Conservation (phyloP, 352 stramenopile species). For the Phytopythium kandeliae region DNA sequence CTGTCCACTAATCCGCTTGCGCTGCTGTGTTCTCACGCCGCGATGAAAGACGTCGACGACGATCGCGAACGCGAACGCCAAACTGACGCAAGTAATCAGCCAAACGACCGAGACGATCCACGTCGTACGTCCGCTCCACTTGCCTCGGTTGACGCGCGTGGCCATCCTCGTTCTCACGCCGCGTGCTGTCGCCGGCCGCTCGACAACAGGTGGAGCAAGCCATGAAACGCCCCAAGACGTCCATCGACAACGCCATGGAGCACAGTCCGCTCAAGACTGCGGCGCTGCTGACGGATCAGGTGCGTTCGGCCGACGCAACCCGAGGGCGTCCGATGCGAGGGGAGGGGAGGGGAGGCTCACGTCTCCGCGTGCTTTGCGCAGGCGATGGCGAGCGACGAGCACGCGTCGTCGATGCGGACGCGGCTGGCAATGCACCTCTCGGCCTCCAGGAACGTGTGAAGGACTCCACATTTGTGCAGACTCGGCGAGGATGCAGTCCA, state of each 20-base stretch:
- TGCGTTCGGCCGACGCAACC: conserved; percentile 2
- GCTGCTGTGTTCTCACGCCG: conserved; percentile 1
- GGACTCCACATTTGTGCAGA: not conserved
- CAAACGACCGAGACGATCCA: conserved; percentile 64
- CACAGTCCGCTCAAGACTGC: conserved; percentile 54
- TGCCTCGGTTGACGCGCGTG: not conserved
- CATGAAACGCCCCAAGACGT: conserved; percentile 74
- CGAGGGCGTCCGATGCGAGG: too few relatives aligned
- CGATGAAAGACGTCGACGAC: conserved; percentile 40
- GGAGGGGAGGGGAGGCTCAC: too few relatives aligned
- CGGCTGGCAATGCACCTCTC: conserved; percentile 35
- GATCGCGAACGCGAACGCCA: conserved; percentile 44
- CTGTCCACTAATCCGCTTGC: too few relatives aligned
- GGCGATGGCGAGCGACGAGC: conserved; percentile 14
- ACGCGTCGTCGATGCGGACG: conserved; percentile 32
- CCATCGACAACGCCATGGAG: conserved; percentile 68
- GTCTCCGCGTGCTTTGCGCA: not conserved
- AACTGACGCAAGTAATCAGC: conserved; percentile 46
- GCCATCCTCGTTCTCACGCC: not conserved
- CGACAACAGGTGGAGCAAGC: conserved; percentile 47
- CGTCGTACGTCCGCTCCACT: conserved; percentile 30
- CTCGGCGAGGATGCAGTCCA: not conserved
- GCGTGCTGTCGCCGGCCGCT: not conserved
- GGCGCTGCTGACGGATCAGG: conserved; percentile 35
- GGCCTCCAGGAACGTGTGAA: conserved; percentile 37